phyloP scores from a whole-genome alignment of 306 rosid genomes.

The Echinosophora koreensis region DNA sequence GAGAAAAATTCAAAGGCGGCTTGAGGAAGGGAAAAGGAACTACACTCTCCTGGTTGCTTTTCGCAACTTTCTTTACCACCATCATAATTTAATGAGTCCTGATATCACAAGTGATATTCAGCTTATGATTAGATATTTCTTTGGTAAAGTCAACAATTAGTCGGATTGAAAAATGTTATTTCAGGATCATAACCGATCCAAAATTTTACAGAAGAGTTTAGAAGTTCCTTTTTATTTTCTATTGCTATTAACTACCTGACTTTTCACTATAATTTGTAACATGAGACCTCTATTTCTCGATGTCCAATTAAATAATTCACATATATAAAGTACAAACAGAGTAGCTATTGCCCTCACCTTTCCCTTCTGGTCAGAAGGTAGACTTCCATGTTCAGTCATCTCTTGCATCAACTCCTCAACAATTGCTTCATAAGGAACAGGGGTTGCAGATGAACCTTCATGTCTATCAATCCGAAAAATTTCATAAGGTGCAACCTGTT shows the following conservation, averaged over 20 bases:
- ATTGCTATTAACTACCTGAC: no score
- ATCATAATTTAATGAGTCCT: slow-evolving; percentile 59
- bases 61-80: slow-evolving; percentile 49
- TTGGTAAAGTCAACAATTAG: slow-evolving; percentile 31
- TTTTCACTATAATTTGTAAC: no score
- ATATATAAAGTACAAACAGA: slow-evolving; percentile 8
- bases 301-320: no score
- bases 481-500: slow-evolving; percentile 84
- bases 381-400: slow-evolving; percentile 56
- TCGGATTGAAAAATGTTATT: no score
- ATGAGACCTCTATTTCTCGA: no score
- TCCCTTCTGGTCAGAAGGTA: slow-evolving; percentile 52
- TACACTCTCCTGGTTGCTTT: slow-evolving; percentile 60
- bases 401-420: slow-evolving; percentile 64
- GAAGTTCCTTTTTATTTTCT: no score
- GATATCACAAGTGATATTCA: slow-evolving; percentile 45
- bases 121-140: slow-evolving; percentile 40
- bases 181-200: no score
- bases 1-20: slow-evolving; percentile 78
- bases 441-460: slow-evolving; percentile 63
- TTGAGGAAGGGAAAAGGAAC: slow-evolving; percentile 72
- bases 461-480: slow-evolving; percentile 73
- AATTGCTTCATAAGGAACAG: slow-evolving; percentile 61
- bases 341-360: slow-evolving; percentile 60
- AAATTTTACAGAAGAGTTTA: no score